A percentile compares a stretch with the other conserved stretches of the same genome.
phyloP scores from a whole-genome alignment of 202 grass and related monocot genomes.

The Panicum virgatum region DNA sequence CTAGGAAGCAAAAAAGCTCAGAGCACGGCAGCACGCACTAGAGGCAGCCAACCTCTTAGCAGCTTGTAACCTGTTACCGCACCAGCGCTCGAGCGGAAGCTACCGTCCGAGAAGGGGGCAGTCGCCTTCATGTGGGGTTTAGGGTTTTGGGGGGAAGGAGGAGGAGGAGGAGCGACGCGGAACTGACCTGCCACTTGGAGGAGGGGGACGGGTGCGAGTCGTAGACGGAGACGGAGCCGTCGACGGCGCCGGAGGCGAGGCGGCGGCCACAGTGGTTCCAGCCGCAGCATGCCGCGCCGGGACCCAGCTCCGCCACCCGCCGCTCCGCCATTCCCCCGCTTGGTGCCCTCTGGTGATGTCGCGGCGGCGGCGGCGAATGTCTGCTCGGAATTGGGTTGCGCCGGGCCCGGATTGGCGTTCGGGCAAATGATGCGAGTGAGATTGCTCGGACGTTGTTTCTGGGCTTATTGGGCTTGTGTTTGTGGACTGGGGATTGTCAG shows the following conservation, averaged over 20 bases:
- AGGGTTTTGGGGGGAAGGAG: slow-evolving; percentile 5
- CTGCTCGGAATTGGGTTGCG: background rate
- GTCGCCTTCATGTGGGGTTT: background rate
- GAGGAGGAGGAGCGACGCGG: background rate
- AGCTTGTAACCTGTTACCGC: background rate
- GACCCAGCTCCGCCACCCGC: slow-evolving; percentile 57
- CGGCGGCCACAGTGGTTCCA: slow-evolving; percentile 81
- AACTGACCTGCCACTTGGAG: slow-evolving; percentile 79
- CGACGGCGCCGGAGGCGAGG: slow-evolving; percentile 67
- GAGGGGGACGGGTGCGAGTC: slow-evolving; percentile 61
- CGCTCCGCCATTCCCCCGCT: slow-evolving; percentile 50
- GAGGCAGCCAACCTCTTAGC: background rate
- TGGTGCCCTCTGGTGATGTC: background rate
- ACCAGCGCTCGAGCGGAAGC: background rate
- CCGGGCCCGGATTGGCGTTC: background rate
- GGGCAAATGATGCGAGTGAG: no score
- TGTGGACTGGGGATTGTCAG: no score
- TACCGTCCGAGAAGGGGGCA: background rate
- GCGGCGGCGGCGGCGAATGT: slow-evolving; percentile 17
- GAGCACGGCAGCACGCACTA: background rate
- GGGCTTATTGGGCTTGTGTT: no score
- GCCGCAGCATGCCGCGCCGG: slow-evolving; percentile 53
- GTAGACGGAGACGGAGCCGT: slow-evolving; percentile 75
- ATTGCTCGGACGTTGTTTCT: no score
- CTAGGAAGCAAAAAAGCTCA: background rate